Base-by-base conservation (phyloP, 495 filamentous ascomycete genomes). In the Penicillium roqueforti region DNA sequence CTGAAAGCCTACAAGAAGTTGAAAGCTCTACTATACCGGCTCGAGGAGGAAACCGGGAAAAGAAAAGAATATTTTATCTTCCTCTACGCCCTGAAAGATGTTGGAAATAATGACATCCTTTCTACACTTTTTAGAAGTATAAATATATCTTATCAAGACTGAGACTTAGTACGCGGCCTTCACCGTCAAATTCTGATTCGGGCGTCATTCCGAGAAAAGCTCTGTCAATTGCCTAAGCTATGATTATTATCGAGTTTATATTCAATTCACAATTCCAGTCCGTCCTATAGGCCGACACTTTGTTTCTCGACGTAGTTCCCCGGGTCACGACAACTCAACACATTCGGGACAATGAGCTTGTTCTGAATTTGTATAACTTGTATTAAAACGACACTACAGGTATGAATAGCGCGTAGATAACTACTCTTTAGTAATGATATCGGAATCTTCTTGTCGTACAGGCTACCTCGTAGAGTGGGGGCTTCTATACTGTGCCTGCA, bases 221-320 rank as follows among this genome's bases (percentile, higher is more conserved):
- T 34, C 14, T 26, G 32, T 1, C 6, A 9, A 25, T 37, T 37
- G n/a, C 14, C 18, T 4, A 7, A 32, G 28, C 4, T 36, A n/a
- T 32, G 16, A 9, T 14, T 3, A 32, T 25, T 4, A 20, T 18
- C 23, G 6, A 28, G 13, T 22, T 14, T n/a, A 28, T 38, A n/a
- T 18, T 19, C 42, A 34, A 16, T 47, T 23, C 32, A 25, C 19
- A 36, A 46, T 56, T 66, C 60, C 63, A 57, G 22, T 4, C 11
- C 8, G 3, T 57, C 63, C 60, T 23, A 66, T 61, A 66, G 60
- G 63, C n/a, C 28, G 19, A 6, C n/a, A 29, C 29, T 44, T 32
- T 5, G 25, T 41, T 51, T 25, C 37, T 22, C 37, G 23, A 41
- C 1, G 37, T 41, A 22, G 31, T 56, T 56, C 48, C 44, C 51